Conservation (phyloP, 768 basidiomycete species). For the Leccinum boreale region DNA sequence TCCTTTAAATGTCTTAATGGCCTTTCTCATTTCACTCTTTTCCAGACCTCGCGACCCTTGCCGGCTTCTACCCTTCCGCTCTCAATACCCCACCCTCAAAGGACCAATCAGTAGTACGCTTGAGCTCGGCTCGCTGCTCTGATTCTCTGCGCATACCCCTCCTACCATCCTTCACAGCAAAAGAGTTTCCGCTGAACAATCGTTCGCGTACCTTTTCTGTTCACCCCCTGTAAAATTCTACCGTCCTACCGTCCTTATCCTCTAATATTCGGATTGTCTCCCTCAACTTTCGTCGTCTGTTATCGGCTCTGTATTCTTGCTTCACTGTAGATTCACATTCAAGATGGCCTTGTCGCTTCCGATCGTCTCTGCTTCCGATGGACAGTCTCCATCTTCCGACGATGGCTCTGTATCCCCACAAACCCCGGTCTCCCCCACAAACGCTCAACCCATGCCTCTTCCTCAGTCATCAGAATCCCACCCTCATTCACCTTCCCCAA, state of each 20-base stretch:
- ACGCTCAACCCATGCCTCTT: constrained; percentile 35
- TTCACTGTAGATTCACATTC: constrained; percentile 15
- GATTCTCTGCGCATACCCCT: constrained; percentile 26
- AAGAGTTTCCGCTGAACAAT: constrained; percentile 40
- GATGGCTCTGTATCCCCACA: constrained; percentile 44
- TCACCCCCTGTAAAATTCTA: constrained; percentile 25
- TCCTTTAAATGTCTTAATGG: neutral
- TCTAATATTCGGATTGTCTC: constrained; percentile 15
- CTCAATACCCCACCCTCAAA: constrained; percentile 31
- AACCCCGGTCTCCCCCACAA: constrained; percentile 46
- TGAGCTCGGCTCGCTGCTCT: constrained; percentile 67
- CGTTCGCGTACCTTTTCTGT: constrained; percentile 42
- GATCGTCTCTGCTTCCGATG: constrained; percentile 35
- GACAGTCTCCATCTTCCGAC: constrained; percentile 40
- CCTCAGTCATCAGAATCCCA: constrained; percentile 26
- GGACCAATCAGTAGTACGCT: constrained; percentile 50
- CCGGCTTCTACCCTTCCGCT: constrained; percentile 67
- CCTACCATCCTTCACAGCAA: constrained; percentile 17
- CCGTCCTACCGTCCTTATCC: constrained; percentile 10
- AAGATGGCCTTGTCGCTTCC: constrained; percentile 39
- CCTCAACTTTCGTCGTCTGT: neutral
- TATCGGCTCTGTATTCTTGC: constrained; percentile 8
- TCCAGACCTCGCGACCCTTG: constrained; percentile 92
- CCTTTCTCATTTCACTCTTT: neutral
- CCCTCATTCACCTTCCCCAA: constrained; percentile 23